Evolutionary conservation across 345 rosid species (phyloP).

Genomic region (Aegle marmelos): DNA sequence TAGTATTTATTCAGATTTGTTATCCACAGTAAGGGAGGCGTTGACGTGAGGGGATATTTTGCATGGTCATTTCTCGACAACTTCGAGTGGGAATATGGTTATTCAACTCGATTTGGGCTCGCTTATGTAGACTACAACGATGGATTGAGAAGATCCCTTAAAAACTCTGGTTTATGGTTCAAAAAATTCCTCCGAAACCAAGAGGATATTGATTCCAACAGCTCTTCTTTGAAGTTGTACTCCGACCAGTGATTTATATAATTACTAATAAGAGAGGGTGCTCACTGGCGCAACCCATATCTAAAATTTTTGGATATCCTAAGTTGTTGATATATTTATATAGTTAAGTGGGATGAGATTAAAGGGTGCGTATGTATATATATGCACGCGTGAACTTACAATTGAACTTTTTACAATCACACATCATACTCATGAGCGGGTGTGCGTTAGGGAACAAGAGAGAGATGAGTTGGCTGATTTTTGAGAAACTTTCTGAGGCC

Average conservation of each 20-base stretch:
- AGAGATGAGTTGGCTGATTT: too few species aligned
- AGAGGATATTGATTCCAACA: background rate
- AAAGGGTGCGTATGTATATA: too few species aligned
- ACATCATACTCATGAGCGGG: too few species aligned
- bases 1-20: too few species aligned
- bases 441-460: too few species aligned
- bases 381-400: too few species aligned
- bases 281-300: too few species aligned
- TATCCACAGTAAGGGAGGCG: slow-evolving; percentile 27
- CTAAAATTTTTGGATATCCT: too few species aligned
- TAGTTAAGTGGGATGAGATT: too few species aligned
- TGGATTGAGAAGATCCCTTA: slow-evolving; percentile 29
- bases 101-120: slow-evolving; percentile 35
- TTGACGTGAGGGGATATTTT: slow-evolving; percentile 38
- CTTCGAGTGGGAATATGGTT: slow-evolving; percentile 42
- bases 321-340: too few species aligned
- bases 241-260: background rate
- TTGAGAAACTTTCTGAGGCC: too few species aligned
- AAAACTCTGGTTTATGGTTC: slow-evolving; percentile 15
- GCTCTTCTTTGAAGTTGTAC: background rate
- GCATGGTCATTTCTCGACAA: slow-evolving; percentile 46
- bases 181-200: background rate
- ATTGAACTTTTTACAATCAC: too few species aligned
- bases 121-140: slow-evolving; percentile 37
- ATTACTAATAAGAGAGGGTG: background rate